Percentiles rank a stretch among this genome's conserved stretches.
Conservation (phyloP, 768 basidiomycete species). For the Mycena haematopus region DNA sequence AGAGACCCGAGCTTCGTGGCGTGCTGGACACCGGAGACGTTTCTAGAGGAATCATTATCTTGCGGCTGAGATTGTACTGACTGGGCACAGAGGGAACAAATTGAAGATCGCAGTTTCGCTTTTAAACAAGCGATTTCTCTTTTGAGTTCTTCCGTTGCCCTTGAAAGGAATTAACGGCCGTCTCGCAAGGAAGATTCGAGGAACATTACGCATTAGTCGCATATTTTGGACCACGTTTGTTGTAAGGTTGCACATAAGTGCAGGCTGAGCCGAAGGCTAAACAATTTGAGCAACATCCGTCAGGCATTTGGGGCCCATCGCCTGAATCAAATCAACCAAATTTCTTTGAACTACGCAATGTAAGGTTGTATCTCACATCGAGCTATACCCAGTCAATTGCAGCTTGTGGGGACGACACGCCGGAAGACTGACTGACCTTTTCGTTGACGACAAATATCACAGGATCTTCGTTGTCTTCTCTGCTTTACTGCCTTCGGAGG, state of each 20-base stretch:
- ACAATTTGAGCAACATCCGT: slow-evolving; percentile 17
- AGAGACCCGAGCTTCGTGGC: no score
- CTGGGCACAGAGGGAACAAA: not conserved
- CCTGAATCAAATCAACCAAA: not conserved
- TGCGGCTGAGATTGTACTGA: not conserved
- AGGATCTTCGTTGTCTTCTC: no score
- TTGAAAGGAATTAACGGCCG: slow-evolving; percentile 31
- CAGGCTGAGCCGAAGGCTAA: slow-evolving; percentile 14
- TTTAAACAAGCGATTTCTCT: not conserved
- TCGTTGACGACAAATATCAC: no score
- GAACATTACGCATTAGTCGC: not conserved
- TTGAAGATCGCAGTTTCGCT: not conserved
- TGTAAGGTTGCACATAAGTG: slow-evolving; percentile 11
- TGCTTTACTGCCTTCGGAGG: no score
- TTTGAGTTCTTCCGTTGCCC: slow-evolving; percentile 56
- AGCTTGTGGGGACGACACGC: not conserved
- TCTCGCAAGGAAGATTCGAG: not conserved
- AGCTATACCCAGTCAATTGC: not conserved
- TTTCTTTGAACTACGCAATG: not conserved
- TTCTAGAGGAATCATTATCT: not conserved
- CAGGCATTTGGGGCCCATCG: slow-evolving; percentile 15
- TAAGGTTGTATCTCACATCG: slow-evolving; percentile 11
- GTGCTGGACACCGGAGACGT: not conserved
- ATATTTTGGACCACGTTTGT: slow-evolving; percentile 15
- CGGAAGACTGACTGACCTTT: no score